Percentiles rank a stretch among this genome's conserved stretches.
These are phyloP conservation scores for Rutstroemia sp. DNA, from an alignment of 2,329 filamentous ascomycete species.

Conservation along the genomic window DNA sequence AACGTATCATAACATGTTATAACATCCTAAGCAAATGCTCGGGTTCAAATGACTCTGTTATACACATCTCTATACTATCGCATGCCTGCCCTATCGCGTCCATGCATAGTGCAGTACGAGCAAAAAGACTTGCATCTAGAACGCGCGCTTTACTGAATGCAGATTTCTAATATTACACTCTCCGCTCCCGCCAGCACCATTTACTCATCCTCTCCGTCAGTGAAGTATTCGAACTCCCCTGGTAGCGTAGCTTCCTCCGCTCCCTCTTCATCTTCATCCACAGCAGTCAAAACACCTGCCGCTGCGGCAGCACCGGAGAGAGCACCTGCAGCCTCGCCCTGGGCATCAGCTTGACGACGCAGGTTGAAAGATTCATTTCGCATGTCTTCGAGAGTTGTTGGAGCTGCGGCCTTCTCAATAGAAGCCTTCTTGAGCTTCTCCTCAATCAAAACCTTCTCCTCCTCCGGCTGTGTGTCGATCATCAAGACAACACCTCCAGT, in stretches of 20 bases:
- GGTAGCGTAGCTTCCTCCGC: constrained; percentile 66
- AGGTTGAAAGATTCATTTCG: constrained; percentile 31
- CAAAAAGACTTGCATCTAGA: neutral
- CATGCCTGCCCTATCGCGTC: neutral
- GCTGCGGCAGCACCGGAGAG: constrained; percentile 56
- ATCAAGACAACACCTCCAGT: constrained; percentile 93
- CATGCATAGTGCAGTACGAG: neutral
- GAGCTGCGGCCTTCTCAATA: constrained; percentile 50
- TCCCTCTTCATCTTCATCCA: constrained; percentile 76
- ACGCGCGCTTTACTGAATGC: constrained; percentile 3
- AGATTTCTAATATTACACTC: constrained; percentile 5
- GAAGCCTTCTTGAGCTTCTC: constrained; percentile 83
- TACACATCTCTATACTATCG: constrained; percentile 7
- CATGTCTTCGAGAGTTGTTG: constrained; percentile 26
- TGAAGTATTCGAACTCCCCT: constrained; percentile 71
- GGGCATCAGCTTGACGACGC: constrained; percentile 34
- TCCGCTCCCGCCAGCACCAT: neutral
- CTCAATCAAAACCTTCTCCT: constrained; percentile 76
- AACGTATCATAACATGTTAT: neutral
- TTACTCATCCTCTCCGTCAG: constrained; percentile 32
- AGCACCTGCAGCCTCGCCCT: constrained; percentile 20
- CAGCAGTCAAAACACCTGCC: constrained; percentile 73
- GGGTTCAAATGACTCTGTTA: neutral
- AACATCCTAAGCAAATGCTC: neutral
- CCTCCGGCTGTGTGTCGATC: constrained; percentile 70